These are phyloP conservation scores for Arachis monticola DNA, from an alignment of 331 rosid genomes.

Conservation along the genomic window DNA sequence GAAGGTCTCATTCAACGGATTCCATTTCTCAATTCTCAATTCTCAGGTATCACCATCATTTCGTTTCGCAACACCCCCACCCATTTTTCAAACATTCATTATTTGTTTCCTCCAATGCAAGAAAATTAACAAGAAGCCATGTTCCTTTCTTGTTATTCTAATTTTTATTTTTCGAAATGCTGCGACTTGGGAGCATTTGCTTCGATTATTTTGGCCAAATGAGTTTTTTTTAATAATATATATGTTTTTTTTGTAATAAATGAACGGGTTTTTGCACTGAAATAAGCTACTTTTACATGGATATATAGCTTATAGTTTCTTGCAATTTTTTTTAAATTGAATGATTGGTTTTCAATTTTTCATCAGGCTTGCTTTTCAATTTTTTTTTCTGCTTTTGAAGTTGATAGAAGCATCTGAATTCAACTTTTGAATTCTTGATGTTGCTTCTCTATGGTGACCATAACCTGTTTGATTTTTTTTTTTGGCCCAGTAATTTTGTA, in stretches of 20 bases:
- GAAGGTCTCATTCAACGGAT: slow-evolving; percentile 37
- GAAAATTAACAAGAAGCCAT: slow-evolving; percentile 19
- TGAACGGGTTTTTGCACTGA: slow-evolving; percentile 20
- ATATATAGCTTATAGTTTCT: slow-evolving; percentile 15
- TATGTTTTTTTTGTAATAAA: too few species aligned
- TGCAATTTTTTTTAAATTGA: not conserved
- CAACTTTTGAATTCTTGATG: not conserved
- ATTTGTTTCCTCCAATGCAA: slow-evolving; percentile 13
- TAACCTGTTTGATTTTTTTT: slow-evolving; percentile 19
- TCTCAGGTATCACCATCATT: not conserved
- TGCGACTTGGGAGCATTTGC: not conserved
- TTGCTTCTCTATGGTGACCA: slow-evolving; percentile 21
- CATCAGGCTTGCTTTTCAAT: not conserved
- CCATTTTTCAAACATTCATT: slow-evolving; percentile 22
- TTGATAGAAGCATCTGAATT: not conserved
- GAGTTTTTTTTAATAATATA: slow-evolving; percentile 19
- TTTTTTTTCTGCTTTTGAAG: slow-evolving; percentile 30
- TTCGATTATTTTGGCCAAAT: slow-evolving; percentile 32
- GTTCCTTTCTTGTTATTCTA: not conserved
- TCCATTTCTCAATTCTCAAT: slow-evolving; percentile 36
- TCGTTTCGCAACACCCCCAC: not conserved
- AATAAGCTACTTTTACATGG: slow-evolving; percentile 17
- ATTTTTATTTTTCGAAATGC: not conserved
- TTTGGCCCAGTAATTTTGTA: not conserved
- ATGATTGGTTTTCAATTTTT: not conserved